Evolutionary conservation across 352 stramenopile species (phyloP).

Genomic region (Globisporangium takayamanum): DNA sequence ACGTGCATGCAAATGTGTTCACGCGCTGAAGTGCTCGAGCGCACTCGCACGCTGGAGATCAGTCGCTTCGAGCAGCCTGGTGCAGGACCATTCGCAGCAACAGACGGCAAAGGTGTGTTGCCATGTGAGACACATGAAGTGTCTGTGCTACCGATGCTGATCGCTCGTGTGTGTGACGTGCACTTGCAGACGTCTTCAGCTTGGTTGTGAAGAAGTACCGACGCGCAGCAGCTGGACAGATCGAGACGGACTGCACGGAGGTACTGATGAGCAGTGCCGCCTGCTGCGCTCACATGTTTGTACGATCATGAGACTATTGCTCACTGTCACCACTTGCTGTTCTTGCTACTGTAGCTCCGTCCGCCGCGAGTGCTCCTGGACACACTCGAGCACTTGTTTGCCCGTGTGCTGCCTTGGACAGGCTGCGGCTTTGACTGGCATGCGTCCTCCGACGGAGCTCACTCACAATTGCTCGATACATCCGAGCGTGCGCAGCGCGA

Average conservation of each 20-base stretch:
- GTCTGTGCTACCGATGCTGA: neutral
- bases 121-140: neutral
- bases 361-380: slow-evolving; percentile 28
- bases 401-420: slow-evolving; percentile 24
- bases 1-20: slow-evolving; percentile 29
- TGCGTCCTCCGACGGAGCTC: no score
- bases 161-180: neutral
- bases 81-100: neutral
- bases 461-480: neutral
- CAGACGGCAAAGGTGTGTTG: neutral
- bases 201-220: slow-evolving; percentile 46
- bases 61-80: slow-evolving; percentile 35
- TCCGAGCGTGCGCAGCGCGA: slow-evolving; percentile 6
- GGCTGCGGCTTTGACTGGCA: slow-evolving; percentile 28
- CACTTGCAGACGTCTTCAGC: slow-evolving; percentile 9
- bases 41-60: slow-evolving; percentile 27
- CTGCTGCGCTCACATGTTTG: neutral
- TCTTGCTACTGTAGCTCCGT: slow-evolving; percentile 18
- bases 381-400: slow-evolving; percentile 41
- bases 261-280: neutral
- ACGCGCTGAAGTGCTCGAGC: slow-evolving; percentile 23
- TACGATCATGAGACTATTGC: neutral
- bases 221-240: slow-evolving; percentile 36
- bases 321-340: neutral
- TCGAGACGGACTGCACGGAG: slow-evolving; percentile 14